Evolutionary conservation across 2,329 filamentous ascomycete species (phyloP).

Genomic region (Scytalidium sp.): DNA sequence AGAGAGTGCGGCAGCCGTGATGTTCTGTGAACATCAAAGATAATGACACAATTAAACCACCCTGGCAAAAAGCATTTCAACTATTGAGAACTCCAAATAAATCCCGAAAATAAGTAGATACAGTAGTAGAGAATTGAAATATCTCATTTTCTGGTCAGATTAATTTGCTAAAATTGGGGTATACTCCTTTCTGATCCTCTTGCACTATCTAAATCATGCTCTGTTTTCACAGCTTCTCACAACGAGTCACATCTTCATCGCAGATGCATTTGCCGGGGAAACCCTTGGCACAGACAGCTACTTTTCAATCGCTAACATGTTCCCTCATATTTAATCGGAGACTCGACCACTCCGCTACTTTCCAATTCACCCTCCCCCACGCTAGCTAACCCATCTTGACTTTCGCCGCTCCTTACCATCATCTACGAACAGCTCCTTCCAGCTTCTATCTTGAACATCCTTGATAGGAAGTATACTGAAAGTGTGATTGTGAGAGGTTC

Average conservation of each 20-base stretch:
- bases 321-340: not conserved
- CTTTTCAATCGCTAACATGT: not conserved
- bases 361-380: not conserved
- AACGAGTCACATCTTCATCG: not conserved
- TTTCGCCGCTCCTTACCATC: not conserved
- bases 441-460: not conserved
- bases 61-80: not conserved
- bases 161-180: not conserved
- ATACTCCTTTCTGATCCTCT: not conserved
- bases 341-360: slow-evolving; percentile 1
- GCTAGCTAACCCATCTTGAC: not conserved
- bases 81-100: not conserved
- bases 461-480: not conserved
- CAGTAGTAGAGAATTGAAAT: not conserved
- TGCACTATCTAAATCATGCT: not conserved
- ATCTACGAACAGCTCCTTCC: slow-evolving; percentile 1
- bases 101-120: not conserved
- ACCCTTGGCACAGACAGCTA: not conserved
- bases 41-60: not conserved
- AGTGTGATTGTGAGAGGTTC: too few relatives aligned
- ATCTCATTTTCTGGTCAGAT: not conserved
- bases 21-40: slow-evolving; percentile 5
- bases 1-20: slow-evolving; percentile 1
- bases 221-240: not conserved
- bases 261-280: not conserved